Conservation (phyloP, 805 yeast species). For the Teunomyces lycoperdinae region DNA sequence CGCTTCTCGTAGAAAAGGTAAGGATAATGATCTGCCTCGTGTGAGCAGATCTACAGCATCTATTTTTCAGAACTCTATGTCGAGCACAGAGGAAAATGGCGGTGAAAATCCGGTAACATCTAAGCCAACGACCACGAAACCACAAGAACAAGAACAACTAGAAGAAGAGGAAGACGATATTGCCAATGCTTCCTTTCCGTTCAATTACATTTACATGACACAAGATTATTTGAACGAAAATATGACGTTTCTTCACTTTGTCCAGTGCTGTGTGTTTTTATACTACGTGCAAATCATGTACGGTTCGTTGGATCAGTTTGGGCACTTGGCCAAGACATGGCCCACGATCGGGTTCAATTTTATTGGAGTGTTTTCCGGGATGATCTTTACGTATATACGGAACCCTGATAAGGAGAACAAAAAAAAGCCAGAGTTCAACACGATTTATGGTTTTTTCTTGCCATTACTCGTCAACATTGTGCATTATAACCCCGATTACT, state of each 20-base stretch:
- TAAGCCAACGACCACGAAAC: background rate
- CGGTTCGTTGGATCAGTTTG: slow-evolving; percentile 15
- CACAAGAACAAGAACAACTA: background rate
- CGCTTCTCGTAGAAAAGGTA: slow-evolving; percentile 7
- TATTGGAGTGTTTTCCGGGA: slow-evolving; percentile 29
- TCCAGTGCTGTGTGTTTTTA: slow-evolving; percentile 29
- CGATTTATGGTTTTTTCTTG: slow-evolving; percentile 31
- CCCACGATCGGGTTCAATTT: slow-evolving; percentile 31
- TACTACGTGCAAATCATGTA: slow-evolving; percentile 32
- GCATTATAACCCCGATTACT: slow-evolving; percentile 18
- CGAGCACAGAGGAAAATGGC: background rate
- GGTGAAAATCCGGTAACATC: background rate
- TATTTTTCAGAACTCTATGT: slow-evolving; percentile 1
- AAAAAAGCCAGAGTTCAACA: slow-evolving; percentile 37
- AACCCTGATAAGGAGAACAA: slow-evolving; percentile 15
- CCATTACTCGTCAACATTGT: slow-evolving; percentile 26
- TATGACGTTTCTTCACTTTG: slow-evolving; percentile 26
- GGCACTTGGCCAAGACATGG: slow-evolving; percentile 14
- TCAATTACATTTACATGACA: slow-evolving; percentile 19
- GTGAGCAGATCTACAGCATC: background rate
- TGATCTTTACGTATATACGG: slow-evolving; percentile 22
- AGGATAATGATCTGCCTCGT: background rate
- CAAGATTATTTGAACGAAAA: slow-evolving; percentile 41
- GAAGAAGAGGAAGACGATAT: slow-evolving; percentile 10
- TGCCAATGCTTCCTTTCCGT: slow-evolving; percentile 6